Evolutionary conservation across 495 filamentous ascomycete genomes (phyloP).

Genomic region (Podospora sp.): DNA sequence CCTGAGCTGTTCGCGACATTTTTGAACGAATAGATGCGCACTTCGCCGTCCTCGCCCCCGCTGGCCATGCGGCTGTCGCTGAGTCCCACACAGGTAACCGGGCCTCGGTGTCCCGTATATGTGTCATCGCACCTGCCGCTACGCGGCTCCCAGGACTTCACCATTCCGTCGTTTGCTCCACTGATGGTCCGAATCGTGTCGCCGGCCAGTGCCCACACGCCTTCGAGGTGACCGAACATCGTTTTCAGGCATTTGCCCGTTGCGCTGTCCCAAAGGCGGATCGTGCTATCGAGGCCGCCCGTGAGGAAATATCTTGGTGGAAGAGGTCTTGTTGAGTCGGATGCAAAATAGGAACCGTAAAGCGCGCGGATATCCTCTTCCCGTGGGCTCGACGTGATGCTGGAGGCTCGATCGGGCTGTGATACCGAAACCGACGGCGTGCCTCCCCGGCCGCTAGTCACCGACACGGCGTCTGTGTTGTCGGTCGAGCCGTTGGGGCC

Average conservation of each 20-base stretch:
- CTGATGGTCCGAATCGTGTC: constrained; percentile 88
- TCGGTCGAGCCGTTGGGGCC: constrained; percentile 47
- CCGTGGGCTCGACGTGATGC: constrained; percentile 25
- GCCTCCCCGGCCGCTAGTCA: constrained; percentile 43
- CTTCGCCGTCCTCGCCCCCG: constrained; percentile 89
- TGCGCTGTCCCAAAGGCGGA: constrained; percentile 89
- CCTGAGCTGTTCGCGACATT: constrained; percentile 45
- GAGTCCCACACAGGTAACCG: constrained; percentile 70
- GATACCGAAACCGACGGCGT: constrained; percentile 35
- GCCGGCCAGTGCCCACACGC: constrained; percentile 91
- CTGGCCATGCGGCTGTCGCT: constrained; percentile 85
- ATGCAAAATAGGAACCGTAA: constrained; percentile 61
- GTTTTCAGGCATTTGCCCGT: constrained; percentile 82
- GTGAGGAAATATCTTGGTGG: constrained; percentile 91
- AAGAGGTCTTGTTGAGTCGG: constrained; percentile 59
- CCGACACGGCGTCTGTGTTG: constrained; percentile 56
- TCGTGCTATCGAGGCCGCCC: constrained; percentile 84
- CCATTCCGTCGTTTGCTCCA: constrained; percentile 89
- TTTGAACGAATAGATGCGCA: constrained; percentile 84
- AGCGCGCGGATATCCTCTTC: constrained; percentile 50
- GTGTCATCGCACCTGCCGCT: constrained; percentile 90
- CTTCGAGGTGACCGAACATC: constrained; percentile 95
- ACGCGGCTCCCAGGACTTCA: constrained; percentile 94
- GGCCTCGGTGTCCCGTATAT: constrained; percentile 83
- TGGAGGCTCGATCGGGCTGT: constrained; percentile 21